A percentile compares a stretch with the other conserved stretches of the same genome.
Evolutionary conservation across 169 alveolate species (phyloP).

Genomic region (Cryptosporidium bovis): DNA sequence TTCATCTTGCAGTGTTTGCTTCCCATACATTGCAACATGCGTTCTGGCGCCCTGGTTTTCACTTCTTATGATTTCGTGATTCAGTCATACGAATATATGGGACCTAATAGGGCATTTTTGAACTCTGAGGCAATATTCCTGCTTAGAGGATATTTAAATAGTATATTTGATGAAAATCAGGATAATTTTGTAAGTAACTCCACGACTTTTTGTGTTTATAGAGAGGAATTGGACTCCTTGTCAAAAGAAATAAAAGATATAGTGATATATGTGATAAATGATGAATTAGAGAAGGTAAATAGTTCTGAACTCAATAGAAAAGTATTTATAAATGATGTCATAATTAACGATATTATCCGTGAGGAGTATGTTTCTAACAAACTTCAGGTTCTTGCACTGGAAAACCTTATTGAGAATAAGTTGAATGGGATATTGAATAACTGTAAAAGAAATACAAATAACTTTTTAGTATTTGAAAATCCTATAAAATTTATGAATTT

Average conservation of each 20-base stretch:
- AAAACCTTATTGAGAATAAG: slow-evolving; percentile 10
- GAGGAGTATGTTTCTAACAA: slow-evolving; percentile 2
- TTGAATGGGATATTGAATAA: not conserved
- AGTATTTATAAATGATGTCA: not conserved
- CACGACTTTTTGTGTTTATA: slow-evolving; percentile 23
- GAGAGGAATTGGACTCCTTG: slow-evolving; percentile 14
- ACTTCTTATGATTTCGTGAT: no score
- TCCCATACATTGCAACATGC: no score
- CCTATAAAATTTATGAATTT: not conserved
- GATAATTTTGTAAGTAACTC: slow-evolving; percentile 2
- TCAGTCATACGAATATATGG: not conserved
- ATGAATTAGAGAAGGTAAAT: slow-evolving; percentile 9
- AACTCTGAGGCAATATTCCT: slow-evolving; percentile 5
- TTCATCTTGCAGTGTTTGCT: no score
- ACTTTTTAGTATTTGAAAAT: slow-evolving; percentile 37
- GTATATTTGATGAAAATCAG: slow-evolving; percentile 3
- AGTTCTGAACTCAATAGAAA: not conserved
- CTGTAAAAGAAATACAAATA: not conserved
- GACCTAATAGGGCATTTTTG: not conserved
- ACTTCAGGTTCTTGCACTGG: slow-evolving; percentile 26
- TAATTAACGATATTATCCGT: not conserved
- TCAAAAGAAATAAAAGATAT: slow-evolving; percentile 24
- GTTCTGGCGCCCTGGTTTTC: no score
- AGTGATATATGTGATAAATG: slow-evolving; percentile 15
- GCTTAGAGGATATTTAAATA: slow-evolving; percentile 53